A percentile compares a stretch with the other conserved stretches of the same genome.
Conservation (phyloP, 306 rosid genomes). For the Biancaea sappan region DNA sequence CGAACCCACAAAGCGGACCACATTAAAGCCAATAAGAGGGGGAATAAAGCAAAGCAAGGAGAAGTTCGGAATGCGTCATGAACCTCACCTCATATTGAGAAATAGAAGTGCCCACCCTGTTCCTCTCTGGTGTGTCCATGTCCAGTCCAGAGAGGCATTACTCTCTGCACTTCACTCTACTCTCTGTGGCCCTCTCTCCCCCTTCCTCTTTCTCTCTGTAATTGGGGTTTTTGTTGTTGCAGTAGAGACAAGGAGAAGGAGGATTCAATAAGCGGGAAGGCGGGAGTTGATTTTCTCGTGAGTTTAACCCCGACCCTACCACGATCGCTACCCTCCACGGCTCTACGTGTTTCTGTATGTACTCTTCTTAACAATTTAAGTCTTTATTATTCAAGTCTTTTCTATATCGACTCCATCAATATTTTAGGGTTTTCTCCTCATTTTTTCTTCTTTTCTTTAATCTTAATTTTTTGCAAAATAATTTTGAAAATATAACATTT, state of each 20-base stretch:
- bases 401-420: no score
- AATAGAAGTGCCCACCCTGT: constrained; percentile 60
- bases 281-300: constrained; percentile 46
- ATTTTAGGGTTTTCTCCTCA: no score
- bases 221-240: constrained; percentile 1
- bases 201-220: not conserved
- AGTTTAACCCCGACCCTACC: constrained; percentile 35
- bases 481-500: no score
- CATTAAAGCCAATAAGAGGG: not conserved
- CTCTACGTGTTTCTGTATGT: not conserved
- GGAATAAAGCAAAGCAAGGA: not conserved
- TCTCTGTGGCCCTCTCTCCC: no score
- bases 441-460: no score
- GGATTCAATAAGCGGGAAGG: constrained; percentile 57
- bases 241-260: constrained; percentile 29
- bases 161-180: not conserved
- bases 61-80: not conserved
- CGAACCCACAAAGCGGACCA: not conserved
- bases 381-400: no score
- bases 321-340: constrained; percentile 37
- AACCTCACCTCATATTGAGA: constrained; percentile 65
- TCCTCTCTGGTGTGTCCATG: constrained; percentile 95
- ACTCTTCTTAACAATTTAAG: not conserved
- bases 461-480: no score
- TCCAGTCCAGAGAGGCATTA: constrained; percentile 42